These are phyloP conservation scores for Lipomyces spencermartinsiae DNA, from an alignment of 805 yeast species.

Conservation along the genomic window DNA sequence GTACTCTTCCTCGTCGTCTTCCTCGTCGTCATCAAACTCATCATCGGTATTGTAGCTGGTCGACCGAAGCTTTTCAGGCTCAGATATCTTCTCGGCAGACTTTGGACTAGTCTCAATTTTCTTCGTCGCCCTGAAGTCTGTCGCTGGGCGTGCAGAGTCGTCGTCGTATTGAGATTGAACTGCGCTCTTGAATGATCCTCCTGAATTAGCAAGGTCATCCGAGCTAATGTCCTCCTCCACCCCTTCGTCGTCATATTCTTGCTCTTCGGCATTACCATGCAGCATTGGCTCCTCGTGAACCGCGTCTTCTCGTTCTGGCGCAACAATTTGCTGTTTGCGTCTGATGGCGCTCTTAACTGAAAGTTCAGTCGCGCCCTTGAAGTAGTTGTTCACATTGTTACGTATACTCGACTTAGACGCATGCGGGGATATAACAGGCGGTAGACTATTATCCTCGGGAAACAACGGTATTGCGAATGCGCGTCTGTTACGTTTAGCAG, in stretches of 20 bases:
- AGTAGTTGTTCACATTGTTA: conserved; percentile 20
- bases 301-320: conserved; percentile 22
- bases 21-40: conserved; percentile 7
- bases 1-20: conserved; percentile 10
- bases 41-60: conserved; percentile 18
- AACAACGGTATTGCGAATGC: conserved; percentile 32
- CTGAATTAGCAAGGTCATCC: conserved; percentile 13
- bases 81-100: conserved; percentile 18
- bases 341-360: conserved; percentile 12
- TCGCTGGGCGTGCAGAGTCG: not conserved
- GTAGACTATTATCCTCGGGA: conserved; percentile 32
- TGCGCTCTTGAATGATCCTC: conserved; percentile 25
- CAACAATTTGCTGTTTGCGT: conserved; percentile 26
- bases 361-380: not conserved
- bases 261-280: not conserved
- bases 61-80: conserved; percentile 16
- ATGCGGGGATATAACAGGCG: conserved; percentile 23
- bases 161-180: conserved; percentile 15
- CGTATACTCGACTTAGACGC: conserved; percentile 19
- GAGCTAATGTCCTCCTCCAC: conserved; percentile 7
- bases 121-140: not conserved
- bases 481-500: conserved; percentile 15
- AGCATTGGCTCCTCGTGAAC: conserved; percentile 14
- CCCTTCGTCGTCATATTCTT: conserved; percentile 7
- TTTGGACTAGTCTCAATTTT: not conserved